These are phyloP conservation scores for Sphenostylis stenocarpa DNA, from an alignment of 306 rosid genomes.

Conservation along the genomic window DNA sequence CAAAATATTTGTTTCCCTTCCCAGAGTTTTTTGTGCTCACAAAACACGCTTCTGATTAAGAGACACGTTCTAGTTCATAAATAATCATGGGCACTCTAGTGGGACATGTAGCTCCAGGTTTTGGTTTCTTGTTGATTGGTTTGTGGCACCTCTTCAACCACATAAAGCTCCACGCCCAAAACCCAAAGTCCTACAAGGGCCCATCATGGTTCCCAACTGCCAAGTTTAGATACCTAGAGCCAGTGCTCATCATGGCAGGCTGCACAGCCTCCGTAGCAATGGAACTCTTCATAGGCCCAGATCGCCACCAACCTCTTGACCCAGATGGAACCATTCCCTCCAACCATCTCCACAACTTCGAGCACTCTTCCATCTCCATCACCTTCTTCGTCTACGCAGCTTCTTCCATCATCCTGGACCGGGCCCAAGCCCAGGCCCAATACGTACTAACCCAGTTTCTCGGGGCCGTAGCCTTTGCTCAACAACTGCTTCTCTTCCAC, in stretches of 20 bases:
- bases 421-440: constrained; percentile 9
- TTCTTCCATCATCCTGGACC: constrained; percentile 49
- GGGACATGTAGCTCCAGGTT: constrained; percentile 78
- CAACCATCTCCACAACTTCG: constrained; percentile 77
- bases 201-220: constrained; percentile 64
- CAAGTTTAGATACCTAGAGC: constrained; percentile 59
- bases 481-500: constrained; percentile 65
- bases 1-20: neutral
- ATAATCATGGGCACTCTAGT: constrained; percentile 62
- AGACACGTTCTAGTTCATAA: neutral
- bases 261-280: constrained; percentile 52
- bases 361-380: constrained; percentile 67
- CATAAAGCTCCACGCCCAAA: constrained; percentile 53
- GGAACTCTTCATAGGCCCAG: constrained; percentile 75
- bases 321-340: constrained; percentile 74
- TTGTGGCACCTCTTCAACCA: constrained; percentile 85
- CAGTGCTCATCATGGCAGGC: constrained; percentile 50
- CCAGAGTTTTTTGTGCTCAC: neutral
- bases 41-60: neutral
- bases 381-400: constrained; percentile 54
- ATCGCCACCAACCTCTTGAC: constrained; percentile 63
- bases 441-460: constrained; percentile 49
- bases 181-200: constrained; percentile 41
- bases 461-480: constrained; percentile 59
- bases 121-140: constrained; percentile 67